Evolutionary conservation across 306 rosid species (phyloP).

Genomic region (Vigna hirtella): DNA sequence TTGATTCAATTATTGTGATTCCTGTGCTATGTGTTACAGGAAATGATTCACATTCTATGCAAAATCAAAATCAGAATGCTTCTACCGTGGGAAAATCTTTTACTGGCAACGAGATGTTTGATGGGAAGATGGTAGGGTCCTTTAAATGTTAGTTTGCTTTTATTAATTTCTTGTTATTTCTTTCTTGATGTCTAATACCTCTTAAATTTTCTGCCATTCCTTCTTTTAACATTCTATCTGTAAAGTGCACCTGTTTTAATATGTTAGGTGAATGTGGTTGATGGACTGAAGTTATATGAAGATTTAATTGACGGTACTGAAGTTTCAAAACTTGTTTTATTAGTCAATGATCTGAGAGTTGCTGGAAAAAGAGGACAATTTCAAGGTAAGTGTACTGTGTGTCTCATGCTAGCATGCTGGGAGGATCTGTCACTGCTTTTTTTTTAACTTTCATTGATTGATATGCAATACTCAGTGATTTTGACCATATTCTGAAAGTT

Average conservation of each 20-base stretch:
- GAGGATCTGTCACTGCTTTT: background rate
- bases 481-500: background rate
- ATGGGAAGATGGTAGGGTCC: constrained; percentile 74
- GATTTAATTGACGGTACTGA: constrained; percentile 56
- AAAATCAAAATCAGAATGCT: constrained; percentile 54
- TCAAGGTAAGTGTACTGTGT: constrained; percentile 57
- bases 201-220: background rate
- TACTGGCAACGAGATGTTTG: constrained; percentile 63
- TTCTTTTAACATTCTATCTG: constrained; percentile 18
- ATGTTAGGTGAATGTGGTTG: constrained; percentile 71
- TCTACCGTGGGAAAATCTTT: constrained; percentile 63
- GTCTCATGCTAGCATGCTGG: constrained; percentile 2
- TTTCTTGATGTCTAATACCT: background rate
- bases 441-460: background rate
- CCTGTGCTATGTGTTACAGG: constrained; percentile 52
- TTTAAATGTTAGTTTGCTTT: constrained; percentile 36
- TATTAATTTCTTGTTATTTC: constrained; percentile 23
- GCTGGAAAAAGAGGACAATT: constrained; percentile 71
- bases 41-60: constrained; percentile 53
- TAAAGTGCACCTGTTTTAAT: constrained; percentile 29
- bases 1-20: background rate
- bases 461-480: background rate
- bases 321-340: constrained; percentile 60
- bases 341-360: constrained; percentile 70
- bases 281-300: constrained; percentile 74